phyloP scores from a whole-genome alignment of 129 eudicot species.

The Smallanthus sonchifolius region DNA sequence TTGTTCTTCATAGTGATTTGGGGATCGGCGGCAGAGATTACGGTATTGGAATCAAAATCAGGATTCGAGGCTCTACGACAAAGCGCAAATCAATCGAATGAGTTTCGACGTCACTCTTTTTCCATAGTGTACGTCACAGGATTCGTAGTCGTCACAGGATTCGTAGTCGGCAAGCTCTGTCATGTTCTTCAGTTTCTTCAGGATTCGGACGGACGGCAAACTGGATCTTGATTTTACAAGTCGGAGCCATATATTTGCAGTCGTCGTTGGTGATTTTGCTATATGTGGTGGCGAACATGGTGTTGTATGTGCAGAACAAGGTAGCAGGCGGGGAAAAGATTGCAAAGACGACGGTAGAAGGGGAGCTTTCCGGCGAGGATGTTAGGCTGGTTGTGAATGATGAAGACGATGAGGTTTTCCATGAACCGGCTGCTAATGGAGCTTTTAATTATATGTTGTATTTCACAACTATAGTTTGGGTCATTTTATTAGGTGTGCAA shows the following conservation, averaged over 20 bases:
- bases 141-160: neutral
- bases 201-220: neutral
- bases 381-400: constrained; percentile 55
- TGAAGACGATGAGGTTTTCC: constrained; percentile 40
- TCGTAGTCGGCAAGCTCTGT: neutral
- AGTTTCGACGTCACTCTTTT: constrained; percentile 1
- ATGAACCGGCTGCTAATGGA: constrained; percentile 19
- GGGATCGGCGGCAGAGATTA: constrained; percentile 7
- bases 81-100: too few relatives aligned
- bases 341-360: constrained; percentile 30
- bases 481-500: neutral
- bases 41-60: constrained; percentile 19
- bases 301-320: constrained; percentile 65
- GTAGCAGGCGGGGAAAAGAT: constrained; percentile 50
- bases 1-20: constrained; percentile 2
- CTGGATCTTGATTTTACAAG: constrained; percentile 31
- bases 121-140: neutral
- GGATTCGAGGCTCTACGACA: neutral
- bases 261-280: constrained; percentile 12
- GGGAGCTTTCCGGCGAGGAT: constrained; percentile 53
- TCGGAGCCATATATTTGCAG: constrained; percentile 26
- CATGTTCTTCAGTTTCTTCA: neutral
- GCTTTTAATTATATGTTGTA: neutral
- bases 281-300: constrained; percentile 45
- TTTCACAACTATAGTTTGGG: neutral